These are phyloP conservation scores for Sisymbrium irio DNA, from an alignment of 345 rosid species.

Conservation along the genomic window DNA sequence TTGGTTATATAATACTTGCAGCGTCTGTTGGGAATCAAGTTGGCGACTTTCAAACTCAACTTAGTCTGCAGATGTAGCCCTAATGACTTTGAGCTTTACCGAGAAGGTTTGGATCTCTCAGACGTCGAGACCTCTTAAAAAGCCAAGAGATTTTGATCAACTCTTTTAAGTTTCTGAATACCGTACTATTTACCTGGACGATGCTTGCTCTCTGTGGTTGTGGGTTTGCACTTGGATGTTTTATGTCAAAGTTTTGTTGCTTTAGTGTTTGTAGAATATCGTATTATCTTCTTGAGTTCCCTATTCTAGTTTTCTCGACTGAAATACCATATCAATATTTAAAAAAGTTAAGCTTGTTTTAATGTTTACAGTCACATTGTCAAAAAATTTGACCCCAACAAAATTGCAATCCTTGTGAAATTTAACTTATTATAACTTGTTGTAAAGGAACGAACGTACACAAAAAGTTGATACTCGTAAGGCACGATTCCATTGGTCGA, in stretches of 20 bases:
- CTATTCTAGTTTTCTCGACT: background rate
- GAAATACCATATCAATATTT: background rate
- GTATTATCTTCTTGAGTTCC: background rate
- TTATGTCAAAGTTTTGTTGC: conserved; percentile 25
- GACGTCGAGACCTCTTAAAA: conserved; percentile 76
- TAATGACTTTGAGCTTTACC: conserved; percentile 69
- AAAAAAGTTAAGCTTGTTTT: background rate
- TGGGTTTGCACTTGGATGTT: conserved; percentile 20
- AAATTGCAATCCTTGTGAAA: background rate
- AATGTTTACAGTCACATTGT: background rate
- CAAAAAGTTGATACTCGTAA: no score
- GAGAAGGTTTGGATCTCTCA: conserved; percentile 68
- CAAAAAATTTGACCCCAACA: background rate
- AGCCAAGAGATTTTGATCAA: conserved; percentile 18
- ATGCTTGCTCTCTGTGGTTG: background rate
- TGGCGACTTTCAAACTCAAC: conserved; percentile 86
- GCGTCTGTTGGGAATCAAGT: conserved; percentile 84
- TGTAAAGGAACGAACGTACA: no score
- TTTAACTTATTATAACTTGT: no score
- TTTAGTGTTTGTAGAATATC: conserved; percentile 28
- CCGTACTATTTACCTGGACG: conserved; percentile 1
- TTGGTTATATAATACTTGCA: conserved; percentile 36
- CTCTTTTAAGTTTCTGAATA: background rate
- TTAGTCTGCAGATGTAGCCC: conserved; percentile 80
- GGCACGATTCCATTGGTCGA: no score